Conservation (phyloP, 768 basidiomycete genomes). For the Cystoderma amianthinum region DNA sequence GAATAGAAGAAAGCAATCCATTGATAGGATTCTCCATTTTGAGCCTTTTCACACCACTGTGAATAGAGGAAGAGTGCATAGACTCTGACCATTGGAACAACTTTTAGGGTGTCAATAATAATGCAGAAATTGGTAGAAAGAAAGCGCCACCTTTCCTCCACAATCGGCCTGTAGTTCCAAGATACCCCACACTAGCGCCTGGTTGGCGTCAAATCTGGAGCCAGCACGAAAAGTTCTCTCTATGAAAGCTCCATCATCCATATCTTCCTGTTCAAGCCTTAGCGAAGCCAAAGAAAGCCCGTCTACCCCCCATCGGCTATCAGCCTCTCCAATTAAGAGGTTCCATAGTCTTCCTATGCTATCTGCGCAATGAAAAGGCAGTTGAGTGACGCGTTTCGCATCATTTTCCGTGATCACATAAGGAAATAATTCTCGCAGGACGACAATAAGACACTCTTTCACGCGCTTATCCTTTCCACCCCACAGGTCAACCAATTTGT, state of each 20-base stretch:
- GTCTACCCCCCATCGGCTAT: slow-evolving; percentile 58
- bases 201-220: slow-evolving; percentile 57
- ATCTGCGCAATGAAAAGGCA: slow-evolving; percentile 32
- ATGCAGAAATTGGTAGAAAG: slow-evolving; percentile 2
- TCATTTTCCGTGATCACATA: slow-evolving; percentile 42
- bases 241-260: slow-evolving; percentile 38
- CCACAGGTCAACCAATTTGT: slow-evolving; percentile 66
- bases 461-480: slow-evolving; percentile 65
- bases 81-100: slow-evolving; percentile 61
- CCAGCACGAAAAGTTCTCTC: slow-evolving; percentile 68
- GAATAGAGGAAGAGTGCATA: slow-evolving; percentile 22
- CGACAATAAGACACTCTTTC: slow-evolving; percentile 76
- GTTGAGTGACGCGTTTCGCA: slow-evolving; percentile 10
- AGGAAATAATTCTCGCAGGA: slow-evolving; percentile 67
- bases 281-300: slow-evolving; percentile 59
- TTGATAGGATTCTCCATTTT: slow-evolving; percentile 55
- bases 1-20: slow-evolving; percentile 45
- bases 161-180: slow-evolving; percentile 80
- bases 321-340: slow-evolving; percentile 54
- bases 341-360: slow-evolving; percentile 48
- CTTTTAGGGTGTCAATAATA: slow-evolving; percentile 24
- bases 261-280: slow-evolving; percentile 29
- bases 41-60: slow-evolving; percentile 36
- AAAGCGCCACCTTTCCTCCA: slow-evolving; percentile 48
- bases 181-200: slow-evolving; percentile 75